Conservation (phyloP, 2,329 filamentous ascomycete genomes). For the Arthrobotrys iridis region DNA sequence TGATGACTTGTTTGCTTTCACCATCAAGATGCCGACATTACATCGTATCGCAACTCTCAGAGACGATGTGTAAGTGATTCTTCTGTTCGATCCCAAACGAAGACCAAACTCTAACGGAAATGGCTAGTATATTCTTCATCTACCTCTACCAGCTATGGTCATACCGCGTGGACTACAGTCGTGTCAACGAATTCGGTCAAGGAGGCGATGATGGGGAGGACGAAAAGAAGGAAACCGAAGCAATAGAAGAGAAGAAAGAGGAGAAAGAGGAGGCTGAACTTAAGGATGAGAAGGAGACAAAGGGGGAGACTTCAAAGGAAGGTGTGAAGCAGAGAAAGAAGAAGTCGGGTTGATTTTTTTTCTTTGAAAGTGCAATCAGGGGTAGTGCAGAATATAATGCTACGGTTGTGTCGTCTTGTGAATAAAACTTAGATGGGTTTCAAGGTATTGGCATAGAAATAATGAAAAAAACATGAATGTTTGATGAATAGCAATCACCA, state of each 20-base stretch:
- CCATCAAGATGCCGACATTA: constrained; percentile 97
- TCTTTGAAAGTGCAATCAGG: too few species aligned
- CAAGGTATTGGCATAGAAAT: background rate
- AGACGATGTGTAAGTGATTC: constrained; percentile 73
- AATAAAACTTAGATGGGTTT: background rate
- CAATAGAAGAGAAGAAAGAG: constrained; percentile 31
- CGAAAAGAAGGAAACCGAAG: constrained; percentile 60
- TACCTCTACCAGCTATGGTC: constrained; percentile 94
- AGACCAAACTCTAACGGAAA: background rate
- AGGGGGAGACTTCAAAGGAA: constrained; percentile 39
- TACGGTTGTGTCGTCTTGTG: background rate
- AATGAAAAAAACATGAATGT: too few species aligned
- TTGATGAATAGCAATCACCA: too few species aligned
- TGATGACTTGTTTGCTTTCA: constrained; percentile 97
- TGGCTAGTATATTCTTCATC: constrained; percentile 83
- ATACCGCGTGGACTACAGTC: constrained; percentile 88
- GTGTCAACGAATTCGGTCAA: constrained; percentile 98
- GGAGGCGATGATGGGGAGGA: constrained; percentile 87
- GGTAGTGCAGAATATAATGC: background rate
- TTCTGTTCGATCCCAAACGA: background rate
- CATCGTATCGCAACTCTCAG: constrained; percentile 91
- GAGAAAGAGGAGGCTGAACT: constrained; percentile 58
- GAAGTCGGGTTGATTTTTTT: constrained; percentile 2
- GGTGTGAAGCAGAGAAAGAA: constrained; percentile 53
- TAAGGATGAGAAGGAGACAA: constrained; percentile 60